phyloP scores from a whole-genome alignment of 2,329 filamentous ascomycete genomes.

The Grosmannia clavigera region DNA sequence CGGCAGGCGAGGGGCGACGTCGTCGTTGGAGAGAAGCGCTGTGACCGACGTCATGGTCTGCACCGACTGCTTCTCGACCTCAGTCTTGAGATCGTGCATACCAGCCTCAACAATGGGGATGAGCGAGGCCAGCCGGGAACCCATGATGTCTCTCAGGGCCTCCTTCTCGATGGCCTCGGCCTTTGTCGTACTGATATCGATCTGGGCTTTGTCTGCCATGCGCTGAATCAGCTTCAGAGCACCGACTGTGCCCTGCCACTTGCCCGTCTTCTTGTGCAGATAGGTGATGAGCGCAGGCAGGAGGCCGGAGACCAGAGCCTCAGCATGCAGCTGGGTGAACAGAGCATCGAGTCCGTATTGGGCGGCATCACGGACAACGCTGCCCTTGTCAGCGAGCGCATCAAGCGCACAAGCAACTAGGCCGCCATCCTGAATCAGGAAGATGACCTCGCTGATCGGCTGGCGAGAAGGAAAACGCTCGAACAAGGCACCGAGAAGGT shows the following conservation, averaged over 20 bases:
- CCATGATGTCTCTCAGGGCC: slow-evolving; percentile 80
- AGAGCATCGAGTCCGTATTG: slow-evolving; percentile 89
- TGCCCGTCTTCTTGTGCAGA: slow-evolving; percentile 71
- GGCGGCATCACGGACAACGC: slow-evolving; percentile 78
- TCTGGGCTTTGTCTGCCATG: slow-evolving; percentile 91
- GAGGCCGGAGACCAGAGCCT: slow-evolving; percentile 72
- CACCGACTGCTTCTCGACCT: slow-evolving; percentile 79
- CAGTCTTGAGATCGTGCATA: slow-evolving; percentile 93
- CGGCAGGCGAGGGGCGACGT: slow-evolving; percentile 83
- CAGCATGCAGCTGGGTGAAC: slow-evolving; percentile 65
- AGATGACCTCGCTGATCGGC: slow-evolving; percentile 65
- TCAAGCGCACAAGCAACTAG: slow-evolving; percentile 67
- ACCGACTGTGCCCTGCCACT: slow-evolving; percentile 93
- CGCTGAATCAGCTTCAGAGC: slow-evolving; percentile 75
- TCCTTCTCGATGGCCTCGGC: slow-evolving; percentile 85
- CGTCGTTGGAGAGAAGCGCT: slow-evolving; percentile 86
- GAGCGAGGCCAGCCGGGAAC: slow-evolving; percentile 69
- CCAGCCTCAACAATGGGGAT: slow-evolving; percentile 85
- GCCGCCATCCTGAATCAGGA: slow-evolving; percentile 70
- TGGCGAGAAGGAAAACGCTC: slow-evolving; percentile 75
- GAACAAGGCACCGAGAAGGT: slow-evolving; percentile 84
- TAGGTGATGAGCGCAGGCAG: slow-evolving; percentile 66
- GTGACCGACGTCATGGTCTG: slow-evolving; percentile 88
- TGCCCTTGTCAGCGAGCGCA: slow-evolving; percentile 76
- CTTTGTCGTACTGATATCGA: slow-evolving; percentile 62